Percentiles rank a stretch among this genome's conserved stretches.
Conservation (phyloP, 139 green algal species). For the Asterochloris sp. region DNA sequence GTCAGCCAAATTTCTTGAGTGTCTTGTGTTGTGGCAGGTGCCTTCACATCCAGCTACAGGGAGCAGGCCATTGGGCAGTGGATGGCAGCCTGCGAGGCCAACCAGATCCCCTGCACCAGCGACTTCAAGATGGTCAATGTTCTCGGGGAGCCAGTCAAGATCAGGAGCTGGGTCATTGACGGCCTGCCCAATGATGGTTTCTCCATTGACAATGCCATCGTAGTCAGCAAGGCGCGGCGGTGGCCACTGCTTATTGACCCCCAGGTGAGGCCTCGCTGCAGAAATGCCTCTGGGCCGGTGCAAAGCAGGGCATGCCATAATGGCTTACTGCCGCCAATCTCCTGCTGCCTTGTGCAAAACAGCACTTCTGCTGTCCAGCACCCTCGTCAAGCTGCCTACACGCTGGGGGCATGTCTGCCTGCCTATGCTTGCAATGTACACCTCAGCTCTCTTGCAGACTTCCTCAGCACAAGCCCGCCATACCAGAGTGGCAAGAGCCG, state of each 20-base stretch:
- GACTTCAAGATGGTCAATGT: conserved; percentile 44
- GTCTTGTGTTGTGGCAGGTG: background rate
- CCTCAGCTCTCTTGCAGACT: too few species aligned
- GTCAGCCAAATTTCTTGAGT: too few species aligned
- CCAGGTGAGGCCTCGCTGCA: conserved; percentile 32
- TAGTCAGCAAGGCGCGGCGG: conserved; percentile 60
- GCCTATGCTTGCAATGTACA: too few species aligned
- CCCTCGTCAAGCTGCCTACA: too few species aligned
- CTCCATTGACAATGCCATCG: conserved; percentile 80
- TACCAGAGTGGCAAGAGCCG: too few species aligned
- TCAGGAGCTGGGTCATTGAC: conserved; percentile 79
- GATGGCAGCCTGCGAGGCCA: conserved; percentile 39
- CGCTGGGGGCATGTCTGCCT: too few species aligned
- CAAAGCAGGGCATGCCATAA: too few species aligned
- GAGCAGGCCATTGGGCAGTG: conserved; percentile 33
- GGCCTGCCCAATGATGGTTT: conserved; percentile 82
- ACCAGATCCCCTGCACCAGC: conserved; percentile 31
- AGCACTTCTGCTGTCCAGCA: too few species aligned
- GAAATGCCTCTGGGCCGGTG: too few species aligned
- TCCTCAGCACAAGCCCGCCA: too few species aligned
- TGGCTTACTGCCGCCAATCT: too few species aligned
- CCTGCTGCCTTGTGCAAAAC: too few species aligned
- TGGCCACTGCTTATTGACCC: conserved; percentile 88
- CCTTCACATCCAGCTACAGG: conserved; percentile 76
- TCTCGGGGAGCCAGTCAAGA: conserved; percentile 69